A percentile compares a stretch with the other conserved stretches of the same genome.
phyloP scores from a whole-genome alignment of 1,284 basidiomycete species.

The Leccinum pachyderme region DNA sequence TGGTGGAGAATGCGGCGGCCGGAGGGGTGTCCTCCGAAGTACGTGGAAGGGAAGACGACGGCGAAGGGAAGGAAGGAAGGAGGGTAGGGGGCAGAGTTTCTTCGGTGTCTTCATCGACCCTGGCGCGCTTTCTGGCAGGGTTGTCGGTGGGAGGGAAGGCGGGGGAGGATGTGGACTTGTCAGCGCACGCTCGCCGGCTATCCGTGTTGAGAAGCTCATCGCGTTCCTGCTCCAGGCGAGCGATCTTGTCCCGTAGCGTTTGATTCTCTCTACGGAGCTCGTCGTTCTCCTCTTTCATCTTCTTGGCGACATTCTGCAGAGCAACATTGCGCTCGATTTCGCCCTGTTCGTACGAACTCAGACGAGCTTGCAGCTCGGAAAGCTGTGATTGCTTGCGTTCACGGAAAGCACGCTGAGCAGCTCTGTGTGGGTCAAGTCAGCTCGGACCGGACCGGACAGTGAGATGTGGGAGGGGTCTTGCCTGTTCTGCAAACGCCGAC shows the following conservation, averaged over 20 bases:
- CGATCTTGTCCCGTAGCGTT: constrained; percentile 58
- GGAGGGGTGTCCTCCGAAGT: constrained; percentile 13
- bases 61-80: constrained; percentile 24
- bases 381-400: constrained; percentile 90
- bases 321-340: constrained; percentile 88
- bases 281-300: constrained; percentile 86
- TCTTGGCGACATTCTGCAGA: constrained; percentile 81
- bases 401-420: constrained; percentile 87
- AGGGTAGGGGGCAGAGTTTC: constrained; percentile 29
- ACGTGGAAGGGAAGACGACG: constrained; percentile 18
- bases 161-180: constrained; percentile 36
- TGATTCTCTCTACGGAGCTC: constrained; percentile 63
- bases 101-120: constrained; percentile 35
- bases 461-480: constrained; percentile 26
- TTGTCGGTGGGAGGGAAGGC: constrained; percentile 21
- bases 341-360: constrained; percentile 85
- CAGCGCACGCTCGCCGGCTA: constrained; percentile 57
- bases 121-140: constrained; percentile 41
- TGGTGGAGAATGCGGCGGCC: constrained; percentile 7
- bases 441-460: neutral
- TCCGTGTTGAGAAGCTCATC: constrained; percentile 38
- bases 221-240: constrained; percentile 47
- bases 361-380: constrained; percentile 83
- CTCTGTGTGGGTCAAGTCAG: constrained; percentile 45
- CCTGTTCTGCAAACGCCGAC: constrained; percentile 75